phyloP scores from a whole-genome alignment of 495 filamentous ascomycete species.

The Penicillium taxi region DNA sequence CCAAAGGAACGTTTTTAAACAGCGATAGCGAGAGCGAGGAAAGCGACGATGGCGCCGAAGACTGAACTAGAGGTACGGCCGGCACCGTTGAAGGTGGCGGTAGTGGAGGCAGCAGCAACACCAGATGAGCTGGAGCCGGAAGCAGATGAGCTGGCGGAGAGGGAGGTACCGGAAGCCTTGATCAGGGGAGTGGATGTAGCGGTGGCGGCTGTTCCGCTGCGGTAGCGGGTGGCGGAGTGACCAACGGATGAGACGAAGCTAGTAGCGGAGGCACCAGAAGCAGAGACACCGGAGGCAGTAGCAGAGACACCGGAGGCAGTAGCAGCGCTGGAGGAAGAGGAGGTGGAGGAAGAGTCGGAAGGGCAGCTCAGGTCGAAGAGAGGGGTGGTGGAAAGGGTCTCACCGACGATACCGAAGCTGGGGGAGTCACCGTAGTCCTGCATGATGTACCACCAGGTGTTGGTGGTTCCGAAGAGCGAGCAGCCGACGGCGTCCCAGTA shows the following conservation, averaged over 20 bases:
- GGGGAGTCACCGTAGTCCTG: slow-evolving; percentile 57
- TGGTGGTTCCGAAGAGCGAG: slow-evolving; percentile 51
- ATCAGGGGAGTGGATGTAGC: slow-evolving; percentile 17
- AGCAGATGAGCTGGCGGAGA: slow-evolving; percentile 11
- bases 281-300: slow-evolving; percentile 7
- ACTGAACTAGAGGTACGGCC: slow-evolving; percentile 26
- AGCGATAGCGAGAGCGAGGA: slow-evolving; percentile 25
- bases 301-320: slow-evolving; percentile 7
- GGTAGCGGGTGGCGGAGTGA: slow-evolving; percentile 1
- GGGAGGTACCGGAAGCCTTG: slow-evolving; percentile 7
- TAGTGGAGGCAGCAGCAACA: slow-evolving; percentile 10
- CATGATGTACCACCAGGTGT: slow-evolving; percentile 67
- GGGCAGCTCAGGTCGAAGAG: slow-evolving; percentile 60
- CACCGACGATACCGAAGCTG: slow-evolving; percentile 59
- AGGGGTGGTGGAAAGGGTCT: slow-evolving; percentile 48
- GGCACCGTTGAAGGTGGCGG: slow-evolving; percentile 17
- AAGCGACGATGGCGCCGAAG: slow-evolving; percentile 22
- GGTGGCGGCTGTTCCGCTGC: slow-evolving; percentile 16
- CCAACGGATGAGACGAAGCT: slow-evolving; percentile 8
- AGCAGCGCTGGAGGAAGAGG: slow-evolving; percentile 13
- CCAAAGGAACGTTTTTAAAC: slow-evolving; percentile 20
- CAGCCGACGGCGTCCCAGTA: slow-evolving; percentile 80
- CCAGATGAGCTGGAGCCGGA: slow-evolving; percentile 9
- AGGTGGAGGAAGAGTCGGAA: slow-evolving; percentile 18
- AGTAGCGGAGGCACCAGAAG: slow-evolving; percentile 9